Conservation (phyloP, 2,329 filamentous ascomycete genomes). For the Botryosphaeria agaves region DNA sequence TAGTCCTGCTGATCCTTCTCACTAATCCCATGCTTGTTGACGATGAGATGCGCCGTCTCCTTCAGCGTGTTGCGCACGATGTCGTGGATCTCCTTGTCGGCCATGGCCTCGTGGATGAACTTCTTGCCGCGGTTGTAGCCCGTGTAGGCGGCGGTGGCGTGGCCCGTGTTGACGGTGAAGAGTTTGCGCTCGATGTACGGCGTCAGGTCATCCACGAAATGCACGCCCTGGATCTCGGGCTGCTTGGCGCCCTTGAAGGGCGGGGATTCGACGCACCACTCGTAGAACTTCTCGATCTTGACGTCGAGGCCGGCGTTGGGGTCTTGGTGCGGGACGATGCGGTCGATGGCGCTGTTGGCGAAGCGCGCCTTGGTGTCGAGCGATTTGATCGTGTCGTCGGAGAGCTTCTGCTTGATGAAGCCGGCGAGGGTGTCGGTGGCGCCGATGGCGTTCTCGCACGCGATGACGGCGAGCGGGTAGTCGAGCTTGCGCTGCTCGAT, state of each 20-base stretch:
- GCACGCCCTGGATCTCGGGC: constrained; percentile 70
- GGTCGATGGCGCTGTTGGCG: constrained; percentile 96
- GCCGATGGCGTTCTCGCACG: constrained; percentile 94
- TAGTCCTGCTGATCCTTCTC: constrained; percentile 65
- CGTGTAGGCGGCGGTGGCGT: constrained; percentile 92
- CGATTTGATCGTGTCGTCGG: constrained; percentile 45
- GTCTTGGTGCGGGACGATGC: constrained; percentile 87
- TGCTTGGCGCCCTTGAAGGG: constrained; percentile 58
- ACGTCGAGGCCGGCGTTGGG: constrained; percentile 69
- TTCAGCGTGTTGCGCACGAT: constrained; percentile 64
- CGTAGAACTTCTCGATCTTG: constrained; percentile 94
- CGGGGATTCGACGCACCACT: constrained; percentile 88
- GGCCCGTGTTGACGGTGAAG: constrained; percentile 96
- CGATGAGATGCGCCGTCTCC: constrained; percentile 77
- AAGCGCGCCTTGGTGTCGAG: constrained; percentile 66
- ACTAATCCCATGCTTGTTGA: constrained; percentile 68
- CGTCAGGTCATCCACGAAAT: constrained; percentile 80
- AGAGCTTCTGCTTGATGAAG: constrained; percentile 57
- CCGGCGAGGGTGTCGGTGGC: constrained; percentile 76
- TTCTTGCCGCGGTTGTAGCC: constrained; percentile 73
- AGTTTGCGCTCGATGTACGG: constrained; percentile 99
- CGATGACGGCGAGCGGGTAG: constrained; percentile 74
- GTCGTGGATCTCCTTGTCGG: constrained; percentile 60
- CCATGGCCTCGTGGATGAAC: constrained; percentile 78
- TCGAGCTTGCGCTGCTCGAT: constrained; percentile 54